These are phyloP conservation scores for Staphylotrichum longicolle DNA, from an alignment of 495 filamentous ascomycete species.

Conservation along the genomic window DNA sequence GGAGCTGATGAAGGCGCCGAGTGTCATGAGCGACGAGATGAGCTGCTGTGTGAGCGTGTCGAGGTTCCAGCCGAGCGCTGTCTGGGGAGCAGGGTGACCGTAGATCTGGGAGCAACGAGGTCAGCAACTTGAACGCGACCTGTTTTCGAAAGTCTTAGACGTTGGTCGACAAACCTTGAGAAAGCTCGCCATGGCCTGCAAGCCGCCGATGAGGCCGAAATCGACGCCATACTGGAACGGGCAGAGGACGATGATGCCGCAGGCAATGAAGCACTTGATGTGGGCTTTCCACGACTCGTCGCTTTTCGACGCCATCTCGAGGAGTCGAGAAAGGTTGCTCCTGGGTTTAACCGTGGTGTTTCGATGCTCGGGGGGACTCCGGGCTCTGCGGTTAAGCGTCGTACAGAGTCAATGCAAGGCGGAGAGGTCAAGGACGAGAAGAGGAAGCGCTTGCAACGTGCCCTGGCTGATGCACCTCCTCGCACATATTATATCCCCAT, in stretches of 20 bases:
- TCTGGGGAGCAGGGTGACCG: slow-evolving; percentile 42
- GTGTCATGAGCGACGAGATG: slow-evolving; percentile 59
- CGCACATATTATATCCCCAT: slow-evolving; percentile 5
- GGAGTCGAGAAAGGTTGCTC: background rate
- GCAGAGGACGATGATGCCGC: slow-evolving; percentile 48
- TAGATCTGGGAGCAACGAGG: slow-evolving; percentile 33
- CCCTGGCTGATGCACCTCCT: background rate
- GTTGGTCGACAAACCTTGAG: slow-evolving; percentile 38
- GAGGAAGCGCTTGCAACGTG: background rate
- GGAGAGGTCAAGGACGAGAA: background rate
- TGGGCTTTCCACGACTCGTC: slow-evolving; percentile 37
- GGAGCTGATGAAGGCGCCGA: slow-evolving; percentile 59
- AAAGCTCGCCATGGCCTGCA: slow-evolving; percentile 64
- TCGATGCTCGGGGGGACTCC: background rate
- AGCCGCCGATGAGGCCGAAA: slow-evolving; percentile 59
- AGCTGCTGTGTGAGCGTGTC: slow-evolving; percentile 52
- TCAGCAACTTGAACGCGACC: background rate
- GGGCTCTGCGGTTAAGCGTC: background rate
- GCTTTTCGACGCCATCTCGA: slow-evolving; percentile 6
- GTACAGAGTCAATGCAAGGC: background rate
- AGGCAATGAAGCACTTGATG: slow-evolving; percentile 44
- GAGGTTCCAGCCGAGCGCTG: slow-evolving; percentile 55
- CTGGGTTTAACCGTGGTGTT: background rate
- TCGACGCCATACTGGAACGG: slow-evolving; percentile 65
- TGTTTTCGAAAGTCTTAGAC: background rate